Base-by-base conservation (phyloP, 352 stramenopile species). In the Elongisporangium undulatum region DNA sequence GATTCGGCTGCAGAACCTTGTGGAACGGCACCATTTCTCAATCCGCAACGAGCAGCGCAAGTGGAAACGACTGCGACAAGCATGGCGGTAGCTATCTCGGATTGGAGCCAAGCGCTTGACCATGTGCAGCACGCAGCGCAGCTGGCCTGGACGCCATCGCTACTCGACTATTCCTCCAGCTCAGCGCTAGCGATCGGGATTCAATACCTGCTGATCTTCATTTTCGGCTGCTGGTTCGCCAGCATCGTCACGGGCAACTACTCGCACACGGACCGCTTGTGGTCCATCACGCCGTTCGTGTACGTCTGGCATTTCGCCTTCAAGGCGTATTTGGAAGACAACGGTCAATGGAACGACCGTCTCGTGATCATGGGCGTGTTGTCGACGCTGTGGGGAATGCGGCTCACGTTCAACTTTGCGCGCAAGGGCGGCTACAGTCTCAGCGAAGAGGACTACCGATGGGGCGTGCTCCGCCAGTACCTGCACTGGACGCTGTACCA, bases 241-340 rank as follows among this genome's bases (percentile, higher is more conserved):
- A 90, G 80, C 62, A 71, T 87, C 52, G 29, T 85, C 52, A 95
- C 89, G n/a, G 66, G 69, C 63, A 98, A 98, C 64, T 92, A 94
- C 66, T 96, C 82, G 59, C 89, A 97, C 78, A 89, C 91, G 0
- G 93, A 98, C 56, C 95, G 95, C n/a, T 38, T 97, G 48, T 98
- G 93, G 93, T 96, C 82, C 21, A 88, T 98, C 58, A 82, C 82
- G 55, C 93, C 93, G 13, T 68, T 84, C 52, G 39, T 96, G 1
- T 98, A 96, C 64, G 75, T 83, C 16, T 97, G 87, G 86, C 80
- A 92, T 60, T 88, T 90, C 49, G 74, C 74, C 12, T 74, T 68
- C 59, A 78, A 76, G 50, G 76, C 74, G n/a, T 82, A 62, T 48
- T n/a, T 87, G 3, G 58, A 69, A 5, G 89, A 97, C 48, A 67